Conservation (phyloP, 805 yeast species). For the Starmerella bombi region DNA sequence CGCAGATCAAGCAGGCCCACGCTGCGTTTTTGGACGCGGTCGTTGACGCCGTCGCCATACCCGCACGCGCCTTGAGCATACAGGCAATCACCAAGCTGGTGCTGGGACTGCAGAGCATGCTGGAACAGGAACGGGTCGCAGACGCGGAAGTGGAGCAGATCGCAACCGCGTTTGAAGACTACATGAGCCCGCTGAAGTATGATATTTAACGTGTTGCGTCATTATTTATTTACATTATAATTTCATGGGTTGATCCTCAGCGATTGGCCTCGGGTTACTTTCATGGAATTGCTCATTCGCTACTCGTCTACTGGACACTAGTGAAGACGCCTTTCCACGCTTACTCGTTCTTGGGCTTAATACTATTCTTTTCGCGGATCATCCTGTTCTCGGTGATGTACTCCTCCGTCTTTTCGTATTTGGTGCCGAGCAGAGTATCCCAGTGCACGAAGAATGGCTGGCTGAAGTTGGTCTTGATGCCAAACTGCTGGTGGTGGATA, state of each 20-base stretch:
- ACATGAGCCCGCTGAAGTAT: background rate
- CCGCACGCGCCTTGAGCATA: background rate
- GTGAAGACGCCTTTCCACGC: too few species aligned
- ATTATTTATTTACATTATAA: too few species aligned
- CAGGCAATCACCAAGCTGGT: constrained; percentile 4
- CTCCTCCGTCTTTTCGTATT: constrained; percentile 51
- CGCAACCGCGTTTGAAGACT: background rate
- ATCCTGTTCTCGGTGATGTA: constrained; percentile 53
- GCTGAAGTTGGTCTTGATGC: constrained; percentile 80
- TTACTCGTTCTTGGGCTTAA: constrained; percentile 20
- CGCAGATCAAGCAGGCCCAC: constrained; percentile 28
- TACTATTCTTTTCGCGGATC: constrained; percentile 54
- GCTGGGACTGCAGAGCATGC: constrained; percentile 4
- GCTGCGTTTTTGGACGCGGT: constrained; percentile 24
- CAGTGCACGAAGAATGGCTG: constrained; percentile 95
- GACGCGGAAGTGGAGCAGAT: background rate
- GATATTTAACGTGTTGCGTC: background rate
- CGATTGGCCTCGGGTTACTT: too few species aligned
- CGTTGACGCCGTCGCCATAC: constrained; percentile 4
- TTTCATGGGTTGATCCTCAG: too few species aligned
- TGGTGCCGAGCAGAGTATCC: constrained; percentile 65
- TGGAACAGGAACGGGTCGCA: background rate
- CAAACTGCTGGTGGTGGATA: constrained; percentile 94
- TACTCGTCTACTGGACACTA: too few species aligned
- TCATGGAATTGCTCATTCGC: too few species aligned